A percentile compares a stretch with the other conserved stretches of the same genome.
These are phyloP conservation scores for Fomitiporia mediterranea DNA, from an alignment of 1,284 basidiomycete species.

Conservation along the genomic window DNA sequence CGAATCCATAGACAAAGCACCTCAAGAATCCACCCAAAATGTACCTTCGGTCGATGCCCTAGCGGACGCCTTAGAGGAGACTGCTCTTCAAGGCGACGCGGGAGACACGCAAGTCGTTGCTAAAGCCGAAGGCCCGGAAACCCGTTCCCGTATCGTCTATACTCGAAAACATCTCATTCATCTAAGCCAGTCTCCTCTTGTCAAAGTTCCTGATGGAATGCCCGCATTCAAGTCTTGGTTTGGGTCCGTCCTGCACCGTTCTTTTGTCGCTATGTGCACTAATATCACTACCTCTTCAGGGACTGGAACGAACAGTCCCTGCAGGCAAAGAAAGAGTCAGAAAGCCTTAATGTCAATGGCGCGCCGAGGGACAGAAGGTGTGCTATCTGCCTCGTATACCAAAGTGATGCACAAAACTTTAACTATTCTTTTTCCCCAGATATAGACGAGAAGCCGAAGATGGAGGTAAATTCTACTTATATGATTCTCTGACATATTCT, in stretches of 20 bases:
- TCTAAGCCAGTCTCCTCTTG: conserved; percentile 73
- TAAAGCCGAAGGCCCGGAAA: conserved; percentile 27
- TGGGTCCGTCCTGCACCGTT: conserved; percentile 55
- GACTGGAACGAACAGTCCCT: conserved; percentile 55
- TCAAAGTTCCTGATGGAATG: conserved; percentile 68
- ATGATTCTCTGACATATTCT: conserved; percentile 18
- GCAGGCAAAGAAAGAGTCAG: conserved; percentile 61
- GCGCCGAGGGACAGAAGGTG: conserved; percentile 55
- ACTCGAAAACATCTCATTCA: conserved; percentile 60
- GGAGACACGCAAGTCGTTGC: conserved; percentile 26
- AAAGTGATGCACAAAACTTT: conserved; percentile 4
- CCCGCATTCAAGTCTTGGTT: conserved; percentile 83
- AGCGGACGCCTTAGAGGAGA: conserved; percentile 34
- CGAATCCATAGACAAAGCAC: conserved; percentile 14
- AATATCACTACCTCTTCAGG: conserved; percentile 27
- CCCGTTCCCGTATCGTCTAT: conserved; percentile 55
- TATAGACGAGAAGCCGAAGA: conserved; percentile 74
- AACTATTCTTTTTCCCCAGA: conserved; percentile 33
- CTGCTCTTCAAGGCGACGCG: conserved; percentile 32
- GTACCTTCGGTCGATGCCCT: conserved; percentile 27
- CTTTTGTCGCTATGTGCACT: conserved; percentile 18
- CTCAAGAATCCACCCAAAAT: conserved; percentile 16
- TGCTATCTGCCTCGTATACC: conserved; percentile 15
- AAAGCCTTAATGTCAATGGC: conserved; percentile 43
- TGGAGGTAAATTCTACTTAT: conserved; percentile 41